Evolutionary conservation across 2,329 filamentous ascomycete species (phyloP).

Genomic region (Fusarium sp.): DNA sequence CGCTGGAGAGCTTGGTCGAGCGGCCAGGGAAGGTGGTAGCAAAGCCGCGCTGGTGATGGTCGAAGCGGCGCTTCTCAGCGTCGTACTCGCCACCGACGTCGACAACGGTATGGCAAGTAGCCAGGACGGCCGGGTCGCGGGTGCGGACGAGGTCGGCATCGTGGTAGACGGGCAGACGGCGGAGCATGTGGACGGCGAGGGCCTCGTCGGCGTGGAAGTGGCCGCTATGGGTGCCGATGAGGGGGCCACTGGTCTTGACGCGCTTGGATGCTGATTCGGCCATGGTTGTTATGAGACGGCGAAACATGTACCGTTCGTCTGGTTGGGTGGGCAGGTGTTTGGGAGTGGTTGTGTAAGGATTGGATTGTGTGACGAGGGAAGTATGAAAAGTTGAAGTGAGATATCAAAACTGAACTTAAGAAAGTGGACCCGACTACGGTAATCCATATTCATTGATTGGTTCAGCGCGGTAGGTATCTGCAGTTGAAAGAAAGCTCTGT

Average conservation of each 20-base stretch:
- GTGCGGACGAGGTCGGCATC: conserved; percentile 82
- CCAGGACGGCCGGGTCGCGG: conserved; percentile 80
- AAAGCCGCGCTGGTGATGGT: conserved; percentile 98
- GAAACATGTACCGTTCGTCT: conserved; percentile 43
- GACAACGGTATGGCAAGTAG: conserved; percentile 90
- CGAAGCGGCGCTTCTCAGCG: conserved; percentile 77
- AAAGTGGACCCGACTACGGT: no score
- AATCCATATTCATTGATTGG: no score
- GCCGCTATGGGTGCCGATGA: conserved; percentile 95
- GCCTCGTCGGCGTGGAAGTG: conserved; percentile 99
- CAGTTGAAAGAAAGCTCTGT: no score
- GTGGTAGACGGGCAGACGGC: conserved; percentile 82
- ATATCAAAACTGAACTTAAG: background rate
- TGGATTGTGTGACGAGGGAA: background rate
- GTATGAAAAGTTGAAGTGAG: conserved; percentile 16
- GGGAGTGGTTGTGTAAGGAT: no score
- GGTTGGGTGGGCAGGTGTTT: background rate
- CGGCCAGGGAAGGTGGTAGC: conserved; percentile 83
- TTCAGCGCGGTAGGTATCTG: no score
- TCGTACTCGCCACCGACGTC: conserved; percentile 98
- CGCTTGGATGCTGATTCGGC: conserved; percentile 80
- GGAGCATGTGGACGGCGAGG: conserved; percentile 94
- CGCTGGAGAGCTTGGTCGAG: conserved; percentile 89
- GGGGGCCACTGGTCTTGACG: conserved; percentile 74
- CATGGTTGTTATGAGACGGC: conserved; percentile 48